These are phyloP conservation scores for Lasiodiplodia gonubiensis DNA, from an alignment of 2,329 filamentous ascomycete species.

Conservation along the genomic window DNA sequence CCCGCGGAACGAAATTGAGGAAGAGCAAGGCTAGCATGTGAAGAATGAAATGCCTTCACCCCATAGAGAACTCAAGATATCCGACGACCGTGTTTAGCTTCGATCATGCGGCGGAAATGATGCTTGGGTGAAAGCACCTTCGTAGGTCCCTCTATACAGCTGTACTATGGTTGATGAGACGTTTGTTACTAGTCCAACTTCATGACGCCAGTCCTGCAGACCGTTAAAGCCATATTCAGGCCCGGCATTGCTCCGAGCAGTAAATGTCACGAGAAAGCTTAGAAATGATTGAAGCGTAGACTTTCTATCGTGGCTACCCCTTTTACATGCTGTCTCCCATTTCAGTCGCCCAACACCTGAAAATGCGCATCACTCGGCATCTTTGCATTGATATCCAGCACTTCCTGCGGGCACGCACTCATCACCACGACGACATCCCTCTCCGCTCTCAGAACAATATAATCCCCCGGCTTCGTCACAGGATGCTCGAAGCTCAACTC, in stretches of 20 bases:
- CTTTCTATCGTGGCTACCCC: background rate
- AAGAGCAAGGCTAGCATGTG: background rate
- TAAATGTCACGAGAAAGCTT: background rate
- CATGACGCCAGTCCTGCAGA: background rate
- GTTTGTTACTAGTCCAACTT: background rate
- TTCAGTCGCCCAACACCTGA: slow-evolving; percentile 6
- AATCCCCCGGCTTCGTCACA: slow-evolving; percentile 36
- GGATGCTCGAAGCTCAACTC: slow-evolving; percentile 1
- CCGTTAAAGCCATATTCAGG: too few species aligned
- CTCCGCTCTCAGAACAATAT: slow-evolving; percentile 43
- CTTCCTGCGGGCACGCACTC: slow-evolving; percentile 47
- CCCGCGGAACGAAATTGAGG: background rate
- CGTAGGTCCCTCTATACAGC: background rate
- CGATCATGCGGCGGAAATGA: background rate
- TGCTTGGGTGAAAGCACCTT: background rate
- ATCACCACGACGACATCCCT: slow-evolving; percentile 45
- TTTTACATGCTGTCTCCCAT: background rate
- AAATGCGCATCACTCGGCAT: slow-evolving; percentile 16
- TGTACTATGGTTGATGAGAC: background rate
- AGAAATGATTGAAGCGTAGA: background rate
- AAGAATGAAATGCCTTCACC: background rate
- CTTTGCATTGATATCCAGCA: slow-evolving; percentile 28
- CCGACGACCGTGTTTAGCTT: background rate
- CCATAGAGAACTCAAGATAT: background rate
- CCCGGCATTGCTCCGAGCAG: too few species aligned